Evolutionary conservation across 768 basidiomycete genomes (phyloP).

Genomic region (Tricholomella constricta): DNA sequence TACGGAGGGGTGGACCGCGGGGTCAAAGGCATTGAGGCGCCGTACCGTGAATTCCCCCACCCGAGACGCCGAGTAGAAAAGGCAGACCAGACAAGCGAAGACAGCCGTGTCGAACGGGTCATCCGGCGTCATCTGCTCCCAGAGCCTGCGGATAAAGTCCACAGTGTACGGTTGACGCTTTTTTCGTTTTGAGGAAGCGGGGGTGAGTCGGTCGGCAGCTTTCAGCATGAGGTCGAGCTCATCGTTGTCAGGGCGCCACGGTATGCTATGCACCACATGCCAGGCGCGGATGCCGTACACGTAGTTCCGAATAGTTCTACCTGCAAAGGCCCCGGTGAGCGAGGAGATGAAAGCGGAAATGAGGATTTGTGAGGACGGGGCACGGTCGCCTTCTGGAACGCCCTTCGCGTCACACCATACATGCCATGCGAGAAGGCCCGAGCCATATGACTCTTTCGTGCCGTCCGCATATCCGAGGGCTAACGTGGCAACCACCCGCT

Average conservation of each 20-base stretch:
- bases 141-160: conserved; percentile 8
- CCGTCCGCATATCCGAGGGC: background rate
- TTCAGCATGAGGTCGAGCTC: conserved; percentile 30
- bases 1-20: conserved; percentile 15
- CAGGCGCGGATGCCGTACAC: conserved; percentile 42
- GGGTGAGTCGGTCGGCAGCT: conserved; percentile 31
- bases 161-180: conserved; percentile 33
- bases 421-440: conserved; percentile 39
- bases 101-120: conserved; percentile 18
- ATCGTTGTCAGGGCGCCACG: conserved; percentile 27
- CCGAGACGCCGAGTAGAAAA: conserved; percentile 16
- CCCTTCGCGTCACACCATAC: no score
- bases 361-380: conserved; percentile 26
- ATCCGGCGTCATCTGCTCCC: background rate
- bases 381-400: conserved; percentile 33
- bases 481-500: no score
- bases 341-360: conserved; percentile 32
- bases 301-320: conserved; percentile 37
- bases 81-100: conserved; percentile 20
- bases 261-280: conserved; percentile 44
- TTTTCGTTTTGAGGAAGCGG: conserved; percentile 26
- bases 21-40: conserved; percentile 15
- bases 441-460: background rate
- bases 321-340: conserved; percentile 33
- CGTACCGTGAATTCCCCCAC: conserved; percentile 13